Conservation (phyloP, 2,329 filamentous ascomycete genomes). For the Aspergillus uvarum region DNA sequence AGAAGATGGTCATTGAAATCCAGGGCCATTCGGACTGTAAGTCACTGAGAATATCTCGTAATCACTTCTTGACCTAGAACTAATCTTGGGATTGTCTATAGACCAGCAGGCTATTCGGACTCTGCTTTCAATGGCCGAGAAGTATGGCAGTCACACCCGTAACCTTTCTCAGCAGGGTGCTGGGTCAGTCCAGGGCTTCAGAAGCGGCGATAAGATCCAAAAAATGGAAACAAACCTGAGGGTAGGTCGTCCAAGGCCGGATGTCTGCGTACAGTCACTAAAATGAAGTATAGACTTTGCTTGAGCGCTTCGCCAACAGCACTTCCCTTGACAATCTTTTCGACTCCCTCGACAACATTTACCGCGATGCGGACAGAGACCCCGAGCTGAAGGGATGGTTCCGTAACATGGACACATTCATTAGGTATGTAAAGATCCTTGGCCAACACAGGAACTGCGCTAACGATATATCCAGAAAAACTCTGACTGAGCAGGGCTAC, state of each 20-base stretch:
- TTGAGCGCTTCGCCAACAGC: constrained; percentile 94
- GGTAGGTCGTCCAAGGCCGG: constrained; percentile 48
- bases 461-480: constrained; percentile 53
- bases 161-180: constrained; percentile 63
- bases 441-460: constrained; percentile 2
- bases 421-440: constrained; percentile 48
- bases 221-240: constrained; percentile 77
- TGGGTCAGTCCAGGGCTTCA: constrained; percentile 70
- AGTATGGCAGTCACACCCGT: constrained; percentile 75
- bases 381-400: constrained; percentile 89
- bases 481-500: constrained; percentile 85
- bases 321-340: constrained; percentile 87
- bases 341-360: constrained; percentile 79
- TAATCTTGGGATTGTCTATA: constrained; percentile 28
- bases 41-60: constrained; percentile 24
- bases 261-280: constrained; percentile 44
- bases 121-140: constrained; percentile 77
- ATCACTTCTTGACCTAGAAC: not conserved
- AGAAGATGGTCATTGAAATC: constrained; percentile 97
- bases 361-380: constrained; percentile 81
- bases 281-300: constrained; percentile 63
- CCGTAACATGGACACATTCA: constrained; percentile 70
- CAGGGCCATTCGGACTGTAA: constrained; percentile 88
- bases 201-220: constrained; percentile 62
- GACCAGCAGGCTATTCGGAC: constrained; percentile 88